Evolutionary conservation across 2,329 filamentous ascomycete species (phyloP).

Genomic region (Apiospora pterosperma): DNA sequence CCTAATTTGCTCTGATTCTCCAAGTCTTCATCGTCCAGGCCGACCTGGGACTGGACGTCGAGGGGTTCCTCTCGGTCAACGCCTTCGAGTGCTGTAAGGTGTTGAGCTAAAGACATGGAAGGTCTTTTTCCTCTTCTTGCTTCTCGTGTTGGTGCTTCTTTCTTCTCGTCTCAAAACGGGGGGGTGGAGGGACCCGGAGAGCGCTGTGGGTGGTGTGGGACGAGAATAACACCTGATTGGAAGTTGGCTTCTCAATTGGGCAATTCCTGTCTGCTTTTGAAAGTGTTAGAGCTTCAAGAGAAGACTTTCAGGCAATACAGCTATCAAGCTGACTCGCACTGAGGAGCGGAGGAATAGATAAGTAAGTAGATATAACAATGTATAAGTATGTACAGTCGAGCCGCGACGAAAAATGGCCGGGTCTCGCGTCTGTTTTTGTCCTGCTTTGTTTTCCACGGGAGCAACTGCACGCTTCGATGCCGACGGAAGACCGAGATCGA

Average conservation of each 20-base stretch:
- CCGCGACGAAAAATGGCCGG: neutral
- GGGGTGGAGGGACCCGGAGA: too few relatives aligned
- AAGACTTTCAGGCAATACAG: neutral
- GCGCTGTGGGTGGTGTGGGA: neutral
- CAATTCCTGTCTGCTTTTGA: neutral
- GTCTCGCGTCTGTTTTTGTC: neutral
- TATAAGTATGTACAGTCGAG: slow-evolving; percentile 2
- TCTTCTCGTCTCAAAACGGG: neutral
- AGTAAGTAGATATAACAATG: slow-evolving; percentile 1
- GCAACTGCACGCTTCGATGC: neutral
- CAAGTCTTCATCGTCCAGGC: slow-evolving; percentile 6
- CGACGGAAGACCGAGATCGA: neutral
- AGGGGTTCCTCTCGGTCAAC: slow-evolving; percentile 33
- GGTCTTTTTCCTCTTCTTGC: neutral
- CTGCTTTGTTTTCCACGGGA: neutral
- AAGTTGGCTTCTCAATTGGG: slow-evolving; percentile 3
- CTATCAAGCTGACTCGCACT: neutral
- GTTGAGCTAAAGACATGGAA: slow-evolving; percentile 40
- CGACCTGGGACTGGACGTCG: slow-evolving; percentile 9
- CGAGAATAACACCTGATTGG: slow-evolving; percentile 3
- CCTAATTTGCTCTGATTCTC: slow-evolving; percentile 13
- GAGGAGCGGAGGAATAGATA: neutral
- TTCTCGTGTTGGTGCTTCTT: neutral
- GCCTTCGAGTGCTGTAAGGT: slow-evolving; percentile 38
- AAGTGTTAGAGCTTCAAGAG: neutral